Base-by-base conservation (phyloP, 2,329 filamentous ascomycete genomes). In the Aspergillus sp. region DNA sequence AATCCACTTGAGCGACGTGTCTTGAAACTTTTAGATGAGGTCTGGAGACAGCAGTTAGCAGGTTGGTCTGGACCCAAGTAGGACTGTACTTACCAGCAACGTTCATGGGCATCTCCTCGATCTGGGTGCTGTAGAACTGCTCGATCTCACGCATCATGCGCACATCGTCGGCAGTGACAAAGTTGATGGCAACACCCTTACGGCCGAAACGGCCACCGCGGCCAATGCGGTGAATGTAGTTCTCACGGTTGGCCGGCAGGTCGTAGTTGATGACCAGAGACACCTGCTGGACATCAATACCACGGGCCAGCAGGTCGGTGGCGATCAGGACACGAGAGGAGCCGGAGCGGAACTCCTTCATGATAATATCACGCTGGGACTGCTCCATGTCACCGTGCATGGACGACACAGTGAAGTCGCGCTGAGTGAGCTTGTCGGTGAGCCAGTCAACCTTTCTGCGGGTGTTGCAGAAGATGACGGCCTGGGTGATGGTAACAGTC, bases 371-470 rank as follows among this genome's bases (percentile, higher is more conserved):
- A 78, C 91, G 88, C 75, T 96, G 86, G 57, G 70, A 72, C 74
- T 95, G 88, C 67, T 94, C 86, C 91, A 98, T 98, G 62, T 98
- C 91, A 64, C 91, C 91, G 76, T 98, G 91, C 91, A 98, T 96
- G 69, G 89, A 88, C 24, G 89, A 95, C 64, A 98, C 91, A 44
- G 91, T 96, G 75, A 98, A 98, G 71, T 98, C 89, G 73, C 86
- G 86, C 55, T 84, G 83, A 55, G 86, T 93, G 64, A 98, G 86
- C 80, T 96, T 96, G 71, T 96, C 89, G 51, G 91, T 96, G 55
- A 98, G 82, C 91, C 91, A 98, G 74, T 98, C 91, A 58, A 98
- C 91, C 88, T 98, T 98, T 77, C 89, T 83, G 67, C 91, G 84
- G 62, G 91, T 98, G 81, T 98, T 98, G 80, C 91, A 98, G 84